These are phyloP conservation scores for Hypoxylon rickii DNA, from an alignment of 495 filamentous ascomycete genomes.

Conservation along the genomic window DNA sequence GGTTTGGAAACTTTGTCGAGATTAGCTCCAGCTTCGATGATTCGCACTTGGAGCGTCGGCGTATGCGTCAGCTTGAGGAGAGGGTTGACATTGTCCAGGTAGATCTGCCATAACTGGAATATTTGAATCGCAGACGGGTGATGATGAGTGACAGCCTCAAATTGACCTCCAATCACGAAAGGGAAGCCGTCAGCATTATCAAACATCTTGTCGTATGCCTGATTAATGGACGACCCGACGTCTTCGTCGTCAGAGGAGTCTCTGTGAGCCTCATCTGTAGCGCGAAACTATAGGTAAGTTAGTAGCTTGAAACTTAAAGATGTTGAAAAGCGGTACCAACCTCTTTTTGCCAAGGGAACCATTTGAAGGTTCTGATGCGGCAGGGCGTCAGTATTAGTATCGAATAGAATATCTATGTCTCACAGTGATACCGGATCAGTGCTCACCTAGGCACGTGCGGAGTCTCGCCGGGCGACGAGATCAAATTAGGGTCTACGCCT, in stretches of 20 bases:
- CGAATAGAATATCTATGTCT: not conserved
- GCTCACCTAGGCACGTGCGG: conserved; percentile 33
- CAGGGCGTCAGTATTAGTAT: conserved; percentile 14
- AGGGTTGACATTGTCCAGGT: conserved; percentile 70
- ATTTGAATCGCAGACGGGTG: conserved; percentile 73
- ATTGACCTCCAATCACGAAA: conserved; percentile 58
- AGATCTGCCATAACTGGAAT: conserved; percentile 74
- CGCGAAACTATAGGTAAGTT: conserved; percentile 44
- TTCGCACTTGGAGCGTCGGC: conserved; percentile 60
- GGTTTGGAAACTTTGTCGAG: conserved; percentile 52
- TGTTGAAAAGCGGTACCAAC: conserved; percentile 34
- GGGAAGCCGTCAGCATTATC: conserved; percentile 60
- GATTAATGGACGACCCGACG: conserved; percentile 56
- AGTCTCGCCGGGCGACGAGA: conserved; percentile 37
- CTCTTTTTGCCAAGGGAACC: conserved; percentile 50
- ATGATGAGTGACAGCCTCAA: conserved; percentile 53
- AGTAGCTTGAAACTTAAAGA: conserved; percentile 2
- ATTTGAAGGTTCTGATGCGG: conserved; percentile 40
- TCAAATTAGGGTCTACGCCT: conserved; percentile 32
- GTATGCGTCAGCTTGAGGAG: conserved; percentile 71
- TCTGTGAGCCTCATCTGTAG: conserved; percentile 46
- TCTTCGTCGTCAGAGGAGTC: conserved; percentile 67
- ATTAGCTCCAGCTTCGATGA: conserved; percentile 55
- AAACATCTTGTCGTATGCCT: conserved; percentile 60
- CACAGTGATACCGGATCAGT: not conserved